Evolutionary conservation across 2,329 filamentous ascomycete genomes (phyloP).

Genomic region (Aspergillus sp.): DNA sequence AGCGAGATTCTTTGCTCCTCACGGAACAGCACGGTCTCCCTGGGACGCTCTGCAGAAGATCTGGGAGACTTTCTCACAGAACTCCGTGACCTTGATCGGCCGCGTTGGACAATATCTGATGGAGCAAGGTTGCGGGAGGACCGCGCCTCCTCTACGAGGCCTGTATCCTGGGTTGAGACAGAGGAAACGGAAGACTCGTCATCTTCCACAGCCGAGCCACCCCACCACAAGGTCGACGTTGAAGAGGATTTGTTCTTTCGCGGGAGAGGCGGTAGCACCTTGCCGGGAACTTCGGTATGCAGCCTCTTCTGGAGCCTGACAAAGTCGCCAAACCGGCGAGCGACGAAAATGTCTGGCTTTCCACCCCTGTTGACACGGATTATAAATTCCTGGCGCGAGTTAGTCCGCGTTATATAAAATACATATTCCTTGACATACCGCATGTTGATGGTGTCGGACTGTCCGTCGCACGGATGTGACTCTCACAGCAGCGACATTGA

Average conservation of each 20-base stretch:
- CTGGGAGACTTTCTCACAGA: slow-evolving; percentile 31
- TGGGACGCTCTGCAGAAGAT: slow-evolving; percentile 43
- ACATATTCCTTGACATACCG: slow-evolving; percentile 55
- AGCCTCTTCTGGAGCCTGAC: slow-evolving; percentile 74
- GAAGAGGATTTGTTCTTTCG: slow-evolving; percentile 87
- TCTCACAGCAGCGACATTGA: slow-evolving; percentile 89
- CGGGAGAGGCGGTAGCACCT: slow-evolving; percentile 80
- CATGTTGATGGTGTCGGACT: slow-evolving; percentile 86
- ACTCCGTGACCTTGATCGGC: slow-evolving; percentile 30
- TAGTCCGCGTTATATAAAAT: not conserved
- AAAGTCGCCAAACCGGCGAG: slow-evolving; percentile 87
- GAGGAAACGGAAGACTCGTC: slow-evolving; percentile 82
- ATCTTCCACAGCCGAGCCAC: slow-evolving; percentile 56
- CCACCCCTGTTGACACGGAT: slow-evolving; percentile 79
- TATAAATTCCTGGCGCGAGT: slow-evolving; percentile 71
- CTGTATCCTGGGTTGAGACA: slow-evolving; percentile 66
- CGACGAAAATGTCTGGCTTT: slow-evolving; percentile 75
- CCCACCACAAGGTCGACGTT: slow-evolving; percentile 56
- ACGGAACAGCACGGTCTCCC: slow-evolving; percentile 66
- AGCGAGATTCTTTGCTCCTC: slow-evolving; percentile 91
- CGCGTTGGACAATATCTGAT: slow-evolving; percentile 21
- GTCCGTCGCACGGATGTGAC: slow-evolving; percentile 79
- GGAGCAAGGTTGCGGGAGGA: slow-evolving; percentile 35
- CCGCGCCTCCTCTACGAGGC: slow-evolving; percentile 37
- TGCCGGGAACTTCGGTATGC: slow-evolving; percentile 83